Conservation (phyloP, 176 grass and related monocot species). For the Calamus simplicifolius region DNA sequence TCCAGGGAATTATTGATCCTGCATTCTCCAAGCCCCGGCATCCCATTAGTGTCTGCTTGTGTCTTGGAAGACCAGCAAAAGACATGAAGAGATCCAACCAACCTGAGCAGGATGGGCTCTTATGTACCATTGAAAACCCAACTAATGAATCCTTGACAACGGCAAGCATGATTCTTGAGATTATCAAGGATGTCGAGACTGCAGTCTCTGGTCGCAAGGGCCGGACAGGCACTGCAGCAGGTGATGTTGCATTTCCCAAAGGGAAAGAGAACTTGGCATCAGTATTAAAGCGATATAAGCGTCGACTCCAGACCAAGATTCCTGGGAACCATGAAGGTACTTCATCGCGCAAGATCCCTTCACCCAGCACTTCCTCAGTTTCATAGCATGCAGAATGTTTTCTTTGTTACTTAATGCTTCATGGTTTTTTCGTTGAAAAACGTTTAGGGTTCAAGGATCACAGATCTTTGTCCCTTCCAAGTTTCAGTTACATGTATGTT, state of each 20-base stretch:
- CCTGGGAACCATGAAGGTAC: constrained; percentile 2
- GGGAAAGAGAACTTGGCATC: constrained; percentile 99
- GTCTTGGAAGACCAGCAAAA: background rate
- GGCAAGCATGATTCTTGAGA: constrained; percentile 44
- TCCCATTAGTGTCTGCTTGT: background rate
- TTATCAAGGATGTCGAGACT: constrained; percentile 78
- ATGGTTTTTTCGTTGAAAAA: constrained; percentile 19
- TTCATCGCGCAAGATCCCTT: background rate
- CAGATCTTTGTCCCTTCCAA: background rate
- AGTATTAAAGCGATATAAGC: constrained; percentile 91
- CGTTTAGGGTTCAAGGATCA: constrained; percentile 1
- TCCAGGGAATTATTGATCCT: constrained; percentile 18
- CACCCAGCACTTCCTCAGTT: background rate
- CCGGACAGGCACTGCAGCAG: constrained; percentile 77
- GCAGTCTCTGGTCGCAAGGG: constrained; percentile 83
- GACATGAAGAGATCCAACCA: constrained; percentile 22
- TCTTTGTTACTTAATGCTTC: background rate
- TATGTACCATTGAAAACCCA: constrained; percentile 7
- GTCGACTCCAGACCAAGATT: constrained; percentile 61
- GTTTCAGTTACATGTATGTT: constrained; percentile 11
- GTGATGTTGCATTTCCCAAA: constrained; percentile 92
- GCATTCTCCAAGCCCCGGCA: constrained; percentile 11
- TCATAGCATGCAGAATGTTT: background rate
- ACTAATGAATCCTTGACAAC: constrained; percentile 56
- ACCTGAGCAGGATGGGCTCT: constrained; percentile 6